Base-by-base conservation (phyloP, 805 yeast genomes). In the Clavispora asparagi region DNA sequence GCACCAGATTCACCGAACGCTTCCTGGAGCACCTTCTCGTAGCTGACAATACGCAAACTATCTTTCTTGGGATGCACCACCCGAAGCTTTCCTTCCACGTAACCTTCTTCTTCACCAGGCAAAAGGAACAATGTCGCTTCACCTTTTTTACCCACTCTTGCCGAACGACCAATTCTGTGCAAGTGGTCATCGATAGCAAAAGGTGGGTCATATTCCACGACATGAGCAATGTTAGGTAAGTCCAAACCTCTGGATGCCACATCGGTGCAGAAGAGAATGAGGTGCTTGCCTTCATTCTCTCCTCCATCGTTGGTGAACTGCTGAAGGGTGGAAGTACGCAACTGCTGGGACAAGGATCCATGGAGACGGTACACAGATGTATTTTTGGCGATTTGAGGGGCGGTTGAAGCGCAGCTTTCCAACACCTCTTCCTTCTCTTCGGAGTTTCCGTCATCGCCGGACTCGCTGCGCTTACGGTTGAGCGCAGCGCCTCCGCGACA, bases 161-260 rank as follows among this genome's bases (percentile, higher is more conserved):
- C 99, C 11, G 98, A 90, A 71, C 99, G 82, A 44, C 99, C 99
- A 46, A 91, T 87, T 65, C 99, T 78, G 65, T 94, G 99, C 48
- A 94, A 71, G 74, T 94, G 99, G 62, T 94, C 99, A 52, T 90
- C 97, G 6, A 89, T 74, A 1, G 94, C 78, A 60, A 92, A 91
- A 6, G 99, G 97, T 2, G 99, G 97, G 62, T 94, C 99, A 57
- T 83, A 85, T 64, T 94, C 99, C 16, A 94, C 74, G 29, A 94
- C 96, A 41, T 84, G 80, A 39, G 94, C 79, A 48, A 94, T 88
- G 42, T 81, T 77, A 2, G 97, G 96, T 46, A 94, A 70, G 73
- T 94, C 99, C 51, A 94, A 74, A 51, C 99, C 99, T 69, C 99
- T 82, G 30, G 98, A 83, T 0, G 97, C 99, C 50, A 94, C 98